These are phyloP conservation scores for Solanum dulcamara DNA, from an alignment of 257 asterid genomes.

Conservation along the genomic window DNA sequence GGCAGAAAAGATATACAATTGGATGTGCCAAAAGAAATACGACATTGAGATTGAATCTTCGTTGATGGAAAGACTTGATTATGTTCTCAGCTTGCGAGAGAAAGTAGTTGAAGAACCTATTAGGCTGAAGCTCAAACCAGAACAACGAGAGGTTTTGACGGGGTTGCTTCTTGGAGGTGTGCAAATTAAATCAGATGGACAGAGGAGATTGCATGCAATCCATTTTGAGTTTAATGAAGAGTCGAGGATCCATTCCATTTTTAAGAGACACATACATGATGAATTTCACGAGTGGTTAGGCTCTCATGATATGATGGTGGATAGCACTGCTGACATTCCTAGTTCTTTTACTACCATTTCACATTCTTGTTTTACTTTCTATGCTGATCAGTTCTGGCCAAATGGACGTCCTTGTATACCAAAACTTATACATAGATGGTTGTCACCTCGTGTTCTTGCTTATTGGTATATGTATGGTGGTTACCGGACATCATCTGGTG, in stretches of 20 bases:
- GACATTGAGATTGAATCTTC: constrained; percentile 53
- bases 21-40: constrained; percentile 64
- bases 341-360: constrained; percentile 38
- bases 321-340: constrained; percentile 26
- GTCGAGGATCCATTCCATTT: constrained; percentile 31
- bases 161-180: constrained; percentile 77
- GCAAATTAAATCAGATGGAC: constrained; percentile 33
- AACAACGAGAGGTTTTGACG: constrained; percentile 68
- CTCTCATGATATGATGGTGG: constrained; percentile 7
- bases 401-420: constrained; percentile 54
- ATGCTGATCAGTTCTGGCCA: constrained; percentile 70
- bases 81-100: constrained; percentile 22
- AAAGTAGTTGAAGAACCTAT: constrained; percentile 27
- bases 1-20: constrained; percentile 39
- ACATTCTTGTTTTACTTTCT: constrained; percentile 55
- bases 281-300: constrained; percentile 73
- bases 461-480: constrained; percentile 96
- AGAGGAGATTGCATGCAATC: constrained; percentile 26
- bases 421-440: constrained; percentile 76
- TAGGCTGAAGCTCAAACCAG: constrained; percentile 52
- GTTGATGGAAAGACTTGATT: constrained; percentile 51
- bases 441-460: constrained; percentile 84
- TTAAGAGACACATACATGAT: constrained; percentile 49
- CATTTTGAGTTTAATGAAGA: constrained; percentile 50
- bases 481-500: constrained; percentile 63